These are phyloP conservation scores for Fusarium xyrophilum DNA, from an alignment of 2,329 filamentous ascomycete species.

Conservation along the genomic window DNA sequence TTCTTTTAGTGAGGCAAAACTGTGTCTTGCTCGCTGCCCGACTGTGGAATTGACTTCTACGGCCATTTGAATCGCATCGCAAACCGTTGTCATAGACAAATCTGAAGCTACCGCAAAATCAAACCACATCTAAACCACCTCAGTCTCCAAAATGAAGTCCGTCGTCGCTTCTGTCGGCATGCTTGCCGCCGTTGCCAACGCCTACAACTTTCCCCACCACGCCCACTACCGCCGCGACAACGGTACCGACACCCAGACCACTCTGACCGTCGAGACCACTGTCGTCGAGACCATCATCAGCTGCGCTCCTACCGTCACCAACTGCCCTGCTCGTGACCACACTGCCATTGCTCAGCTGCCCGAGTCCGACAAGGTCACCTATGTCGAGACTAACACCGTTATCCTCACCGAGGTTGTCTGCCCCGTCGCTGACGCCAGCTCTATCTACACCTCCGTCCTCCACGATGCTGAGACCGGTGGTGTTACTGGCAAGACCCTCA, in stretches of 20 bases:
- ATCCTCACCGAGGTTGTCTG: constrained; percentile 53
- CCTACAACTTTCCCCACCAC: constrained; percentile 48
- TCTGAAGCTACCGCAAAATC: constrained; percentile 28
- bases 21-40: constrained; percentile 41
- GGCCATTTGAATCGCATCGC: constrained; percentile 29
- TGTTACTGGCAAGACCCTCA: constrained; percentile 47
- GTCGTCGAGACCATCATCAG: constrained; percentile 64
- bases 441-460: constrained; percentile 52
- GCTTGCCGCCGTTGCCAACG: constrained; percentile 55
- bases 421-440: constrained; percentile 52
- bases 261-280: constrained; percentile 60
- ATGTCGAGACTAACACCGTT: constrained; percentile 50
- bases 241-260: constrained; percentile 46
- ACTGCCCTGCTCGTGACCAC: constrained; percentile 56
- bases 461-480: constrained; percentile 46
- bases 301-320: constrained; percentile 63
- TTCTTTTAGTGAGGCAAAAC: constrained; percentile 44
- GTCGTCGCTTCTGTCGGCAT: constrained; percentile 52
- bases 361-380: constrained; percentile 45
- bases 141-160: constrained; percentile 56
- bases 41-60: constrained; percentile 47
- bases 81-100: constrained; percentile 38
- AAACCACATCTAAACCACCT: constrained; percentile 1
- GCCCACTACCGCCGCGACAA: constrained; percentile 43
- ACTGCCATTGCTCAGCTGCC: constrained; percentile 47